Percentiles rank a stretch among this genome's conserved stretches.
These are phyloP conservation scores for Leccinum boreale DNA, from an alignment of 768 basidiomycete genomes.

Conservation along the genomic window DNA sequence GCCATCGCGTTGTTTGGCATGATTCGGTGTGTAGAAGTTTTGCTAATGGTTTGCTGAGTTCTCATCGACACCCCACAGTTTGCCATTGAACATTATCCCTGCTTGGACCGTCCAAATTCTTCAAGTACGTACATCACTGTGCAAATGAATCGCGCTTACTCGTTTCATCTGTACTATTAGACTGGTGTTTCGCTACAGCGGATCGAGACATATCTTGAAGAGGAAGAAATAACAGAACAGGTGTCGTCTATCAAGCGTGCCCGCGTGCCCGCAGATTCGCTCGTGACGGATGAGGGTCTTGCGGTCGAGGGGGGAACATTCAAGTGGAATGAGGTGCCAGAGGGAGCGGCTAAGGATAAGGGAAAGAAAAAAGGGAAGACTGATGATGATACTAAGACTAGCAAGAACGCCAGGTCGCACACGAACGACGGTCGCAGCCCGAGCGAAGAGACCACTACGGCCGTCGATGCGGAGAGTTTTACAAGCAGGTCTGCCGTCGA, in stretches of 20 bases:
- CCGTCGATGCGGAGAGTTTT: slow-evolving; percentile 15
- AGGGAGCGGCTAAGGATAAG: slow-evolving; percentile 22
- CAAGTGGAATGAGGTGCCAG: slow-evolving; percentile 53
- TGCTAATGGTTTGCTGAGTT: neutral
- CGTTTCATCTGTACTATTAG: slow-evolving; percentile 22
- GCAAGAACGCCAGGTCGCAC: neutral
- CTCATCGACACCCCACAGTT: slow-evolving; percentile 30
- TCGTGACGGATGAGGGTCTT: slow-evolving; percentile 34
- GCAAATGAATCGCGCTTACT: neutral
- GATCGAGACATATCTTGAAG: slow-evolving; percentile 56
- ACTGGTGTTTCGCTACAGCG: slow-evolving; percentile 57
- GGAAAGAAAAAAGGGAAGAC: slow-evolving; percentile 2
- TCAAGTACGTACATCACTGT: slow-evolving; percentile 34
- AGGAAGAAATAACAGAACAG: slow-evolving; percentile 60
- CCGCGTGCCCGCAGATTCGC: slow-evolving; percentile 21
- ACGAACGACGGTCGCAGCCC: neutral
- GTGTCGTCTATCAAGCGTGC: slow-evolving; percentile 53
- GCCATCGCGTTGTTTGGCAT: slow-evolving; percentile 82
- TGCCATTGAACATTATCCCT: slow-evolving; percentile 78
- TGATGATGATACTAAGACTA: slow-evolving; percentile 14
- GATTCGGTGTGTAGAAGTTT: slow-evolving; percentile 51
- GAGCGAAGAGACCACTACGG: slow-evolving; percentile 8
- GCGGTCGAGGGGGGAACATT: slow-evolving; percentile 52
- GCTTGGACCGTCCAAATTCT: slow-evolving; percentile 76
- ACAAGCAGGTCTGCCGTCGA: slow-evolving; percentile 13